Base-by-base conservation (phyloP, 805 yeast species). In the Lipomyces yamadae region DNA sequence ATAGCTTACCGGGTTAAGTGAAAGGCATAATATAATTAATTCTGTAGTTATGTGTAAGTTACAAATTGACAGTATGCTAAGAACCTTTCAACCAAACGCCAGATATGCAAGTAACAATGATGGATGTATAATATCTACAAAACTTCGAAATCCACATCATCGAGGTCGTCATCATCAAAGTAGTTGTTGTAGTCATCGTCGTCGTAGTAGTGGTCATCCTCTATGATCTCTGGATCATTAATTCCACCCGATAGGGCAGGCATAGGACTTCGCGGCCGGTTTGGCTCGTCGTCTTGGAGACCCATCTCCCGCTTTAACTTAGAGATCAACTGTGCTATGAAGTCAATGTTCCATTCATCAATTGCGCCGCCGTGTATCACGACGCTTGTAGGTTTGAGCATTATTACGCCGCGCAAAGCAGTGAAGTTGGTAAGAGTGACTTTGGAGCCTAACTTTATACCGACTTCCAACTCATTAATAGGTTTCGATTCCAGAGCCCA, bases 401-500 rank as follows among this genome's bases (percentile, higher is more conserved):
- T 18, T 11, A 68, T 6, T 15, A 65, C 70, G n/a, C 69, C 69
- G 2, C 67, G 34, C 7, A 35, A 30, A n/a, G 56, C 53, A 2
- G 58, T 52, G 13, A 60, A 39, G 34, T 48, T 55, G 2, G 53
- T 57, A 18, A 68, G 29, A 29, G 63, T 57, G 24, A 67, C 18
- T 48, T 68, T 68, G 8, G 65, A 32, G 7, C 71, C 68, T 18
- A 65, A 60, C 15, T 64, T 58, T 7, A 68, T 57, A 8, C 67
- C 71, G n/a, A 68, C 67, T 52, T 61, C 61, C 48, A 68, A 42
- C 8, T 34, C 35, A 29, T 56, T 53, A 10, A 68, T 56, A 13
- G 69, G 67, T 34, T 58, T 35, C 34, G 15, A 37, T 30, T 68
- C 71, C n/a, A 65, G 34, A 2, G 65, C 71, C 67, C 66, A 68